Evolutionary conservation across 2,329 filamentous ascomycete species (phyloP).

Genomic region (Fusarium aywerte): DNA sequence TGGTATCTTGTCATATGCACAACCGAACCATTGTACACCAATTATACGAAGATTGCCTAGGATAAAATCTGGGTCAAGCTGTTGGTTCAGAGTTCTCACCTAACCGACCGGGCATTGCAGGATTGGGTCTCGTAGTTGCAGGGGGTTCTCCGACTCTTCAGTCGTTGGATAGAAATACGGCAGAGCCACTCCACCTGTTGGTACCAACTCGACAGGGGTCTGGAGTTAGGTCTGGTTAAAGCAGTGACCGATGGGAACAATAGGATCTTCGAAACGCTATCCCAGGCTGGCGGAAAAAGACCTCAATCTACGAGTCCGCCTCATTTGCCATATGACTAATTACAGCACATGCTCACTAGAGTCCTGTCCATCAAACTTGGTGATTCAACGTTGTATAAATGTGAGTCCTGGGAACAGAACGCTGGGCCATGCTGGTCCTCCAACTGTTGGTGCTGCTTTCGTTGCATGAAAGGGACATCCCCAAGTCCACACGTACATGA

Average conservation of each 20-base stretch:
- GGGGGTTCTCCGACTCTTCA: background rate
- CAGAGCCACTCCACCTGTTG: background rate
- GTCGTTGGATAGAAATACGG: background rate
- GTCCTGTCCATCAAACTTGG: too few species aligned
- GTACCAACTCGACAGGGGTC: background rate
- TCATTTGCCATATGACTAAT: background rate
- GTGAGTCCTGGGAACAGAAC: background rate
- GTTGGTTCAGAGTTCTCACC: background rate
- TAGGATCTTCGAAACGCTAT: background rate
- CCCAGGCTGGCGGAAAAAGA: background rate
- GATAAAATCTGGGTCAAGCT: background rate
- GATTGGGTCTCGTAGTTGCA: background rate
- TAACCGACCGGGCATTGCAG: background rate
- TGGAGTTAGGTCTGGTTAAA: constrained; percentile 1
- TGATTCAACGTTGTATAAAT: too few species aligned
- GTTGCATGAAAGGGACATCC: background rate
- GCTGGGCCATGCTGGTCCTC: background rate
- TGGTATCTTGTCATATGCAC: background rate
- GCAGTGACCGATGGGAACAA: background rate
- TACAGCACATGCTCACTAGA: background rate
- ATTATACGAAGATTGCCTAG: background rate
- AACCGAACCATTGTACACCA: background rate
- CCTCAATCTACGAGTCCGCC: background rate
- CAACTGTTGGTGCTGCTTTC: background rate
- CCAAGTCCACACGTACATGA: background rate